Evolutionary conservation across 768 basidiomycete genomes (phyloP).

Genomic region (Dioszegia aurantiaca): DNA sequence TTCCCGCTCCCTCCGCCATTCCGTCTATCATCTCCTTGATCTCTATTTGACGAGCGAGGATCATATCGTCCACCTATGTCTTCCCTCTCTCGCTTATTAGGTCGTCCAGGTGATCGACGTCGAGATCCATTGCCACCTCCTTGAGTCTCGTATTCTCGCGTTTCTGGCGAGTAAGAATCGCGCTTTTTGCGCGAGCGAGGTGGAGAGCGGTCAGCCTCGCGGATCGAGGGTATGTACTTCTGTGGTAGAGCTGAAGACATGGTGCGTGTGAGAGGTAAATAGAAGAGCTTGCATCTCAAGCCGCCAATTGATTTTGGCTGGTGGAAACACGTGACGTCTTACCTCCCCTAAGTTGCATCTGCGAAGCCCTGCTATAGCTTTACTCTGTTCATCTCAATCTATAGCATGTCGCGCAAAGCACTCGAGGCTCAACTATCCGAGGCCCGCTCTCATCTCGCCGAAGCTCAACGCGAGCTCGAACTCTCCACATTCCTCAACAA

Average conservation of each 20-base stretch:
- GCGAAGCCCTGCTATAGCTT: no score
- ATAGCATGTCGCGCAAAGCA: slow-evolving; percentile 13
- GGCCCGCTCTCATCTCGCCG: slow-evolving; percentile 14
- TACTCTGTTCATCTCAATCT: no score
- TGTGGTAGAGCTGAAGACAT: slow-evolving; percentile 10
- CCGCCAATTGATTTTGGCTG: no score
- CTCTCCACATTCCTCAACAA: slow-evolving; percentile 42
- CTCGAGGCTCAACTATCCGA: slow-evolving; percentile 11
- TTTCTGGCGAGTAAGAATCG: slow-evolving; percentile 28
- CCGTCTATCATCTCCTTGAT: slow-evolving; percentile 15
- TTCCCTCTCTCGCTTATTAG: slow-evolving; percentile 16
- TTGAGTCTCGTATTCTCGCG: slow-evolving; percentile 25
- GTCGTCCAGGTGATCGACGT: slow-evolving; percentile 12
- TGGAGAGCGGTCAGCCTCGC: neutral
- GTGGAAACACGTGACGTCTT: no score
- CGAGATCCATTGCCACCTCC: slow-evolving; percentile 30
- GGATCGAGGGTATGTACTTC: slow-evolving; percentile 11
- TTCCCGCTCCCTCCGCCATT: slow-evolving; percentile 16
- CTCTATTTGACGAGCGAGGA: neutral
- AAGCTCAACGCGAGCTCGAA: slow-evolving; percentile 32
- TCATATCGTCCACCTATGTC: slow-evolving; percentile 15
- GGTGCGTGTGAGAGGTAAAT: neutral
- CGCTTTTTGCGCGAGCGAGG: slow-evolving; percentile 9
- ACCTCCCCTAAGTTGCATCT: no score
- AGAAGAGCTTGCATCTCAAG: no score